Evolutionary conservation across 192 early-diverging fungal species (phyloP).

Genomic region (Coemansia sp.): DNA sequence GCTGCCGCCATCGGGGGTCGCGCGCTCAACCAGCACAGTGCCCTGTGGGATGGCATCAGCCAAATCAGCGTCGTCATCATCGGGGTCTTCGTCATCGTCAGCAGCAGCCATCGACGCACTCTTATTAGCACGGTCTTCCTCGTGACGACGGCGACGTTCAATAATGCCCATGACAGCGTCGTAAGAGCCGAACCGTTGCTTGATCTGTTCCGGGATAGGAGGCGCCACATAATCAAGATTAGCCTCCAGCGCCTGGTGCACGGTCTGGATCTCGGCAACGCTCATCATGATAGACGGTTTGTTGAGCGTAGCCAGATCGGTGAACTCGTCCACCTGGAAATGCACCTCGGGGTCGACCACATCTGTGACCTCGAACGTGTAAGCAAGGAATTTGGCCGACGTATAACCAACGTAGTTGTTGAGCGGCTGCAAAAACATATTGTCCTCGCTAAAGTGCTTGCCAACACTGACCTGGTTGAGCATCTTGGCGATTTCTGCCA

Average conservation of each 20-base stretch:
- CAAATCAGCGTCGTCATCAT: constrained; percentile 45
- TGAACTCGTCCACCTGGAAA: constrained; percentile 89
- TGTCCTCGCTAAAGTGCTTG: constrained; percentile 71
- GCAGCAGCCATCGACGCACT: constrained; percentile 10
- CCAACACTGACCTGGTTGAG: constrained; percentile 94
- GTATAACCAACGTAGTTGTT: constrained; percentile 83
- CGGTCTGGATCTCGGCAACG: constrained; percentile 85
- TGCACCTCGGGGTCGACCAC: constrained; percentile 85
- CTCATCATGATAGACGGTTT: constrained; percentile 90
- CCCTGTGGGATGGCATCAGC: constrained; percentile 55
- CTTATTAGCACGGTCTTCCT: constrained; percentile 25
- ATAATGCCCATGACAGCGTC: constrained; percentile 54
- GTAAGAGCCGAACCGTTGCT: constrained; percentile 54
- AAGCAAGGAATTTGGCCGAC: constrained; percentile 74
- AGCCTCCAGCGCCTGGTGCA: constrained; percentile 80
- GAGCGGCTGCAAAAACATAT: constrained; percentile 69
- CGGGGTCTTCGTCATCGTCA: constrained; percentile 22
- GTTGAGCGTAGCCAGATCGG: constrained; percentile 73
- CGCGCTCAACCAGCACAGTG: constrained; percentile 53
- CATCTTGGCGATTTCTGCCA: constrained; percentile 94
- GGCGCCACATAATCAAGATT: constrained; percentile 76
- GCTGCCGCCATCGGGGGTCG: constrained; percentile 21
- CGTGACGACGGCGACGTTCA: constrained; percentile 48
- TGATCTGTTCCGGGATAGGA: constrained; percentile 54
- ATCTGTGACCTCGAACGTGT: constrained; percentile 84